Evolutionary conservation across 164 flowering plant genomes (phyloP).

Genomic region (Aristolochia californica): DNA sequence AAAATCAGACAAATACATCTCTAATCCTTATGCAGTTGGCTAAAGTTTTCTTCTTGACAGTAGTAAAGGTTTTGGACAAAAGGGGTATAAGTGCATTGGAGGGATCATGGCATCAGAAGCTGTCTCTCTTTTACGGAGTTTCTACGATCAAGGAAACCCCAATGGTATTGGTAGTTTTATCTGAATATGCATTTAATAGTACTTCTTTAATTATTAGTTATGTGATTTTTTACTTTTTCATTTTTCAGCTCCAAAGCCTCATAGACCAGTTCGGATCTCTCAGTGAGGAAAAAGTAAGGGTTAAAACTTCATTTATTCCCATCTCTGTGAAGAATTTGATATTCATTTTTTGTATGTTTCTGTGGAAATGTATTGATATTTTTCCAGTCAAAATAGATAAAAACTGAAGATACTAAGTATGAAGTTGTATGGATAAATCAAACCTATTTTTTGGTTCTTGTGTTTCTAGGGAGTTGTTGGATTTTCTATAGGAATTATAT

Average conservation of each 20-base stretch:
- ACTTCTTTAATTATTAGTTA: neutral
- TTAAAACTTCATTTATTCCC: neutral
- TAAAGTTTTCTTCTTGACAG: conserved; percentile 10
- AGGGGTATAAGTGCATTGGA: conserved; percentile 61
- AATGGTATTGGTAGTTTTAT: conserved; percentile 32
- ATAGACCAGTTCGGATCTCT: conserved; percentile 30
- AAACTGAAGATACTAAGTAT: no score
- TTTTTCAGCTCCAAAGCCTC: conserved; percentile 70
- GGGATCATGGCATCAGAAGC: conserved; percentile 92
- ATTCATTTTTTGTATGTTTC: no score
- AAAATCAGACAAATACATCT: neutral
- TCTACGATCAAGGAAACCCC: conserved; percentile 90
- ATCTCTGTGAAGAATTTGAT: no score
- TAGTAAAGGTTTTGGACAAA: conserved; percentile 16
- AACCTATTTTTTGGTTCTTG: no score
- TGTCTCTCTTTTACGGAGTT: conserved; percentile 57
- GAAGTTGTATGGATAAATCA: no score
- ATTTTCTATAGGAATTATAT: no score
- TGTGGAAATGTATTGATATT: no score
- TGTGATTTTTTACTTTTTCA: neutral
- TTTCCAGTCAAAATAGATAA: no score
- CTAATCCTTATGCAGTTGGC: neutral
- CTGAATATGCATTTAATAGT: neutral
- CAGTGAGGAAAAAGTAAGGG: conserved; percentile 4
- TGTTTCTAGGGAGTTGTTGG: no score